Evolutionary conservation across 176 grass and related monocot species (phyloP).

Genomic region (Olyra latifolia): DNA sequence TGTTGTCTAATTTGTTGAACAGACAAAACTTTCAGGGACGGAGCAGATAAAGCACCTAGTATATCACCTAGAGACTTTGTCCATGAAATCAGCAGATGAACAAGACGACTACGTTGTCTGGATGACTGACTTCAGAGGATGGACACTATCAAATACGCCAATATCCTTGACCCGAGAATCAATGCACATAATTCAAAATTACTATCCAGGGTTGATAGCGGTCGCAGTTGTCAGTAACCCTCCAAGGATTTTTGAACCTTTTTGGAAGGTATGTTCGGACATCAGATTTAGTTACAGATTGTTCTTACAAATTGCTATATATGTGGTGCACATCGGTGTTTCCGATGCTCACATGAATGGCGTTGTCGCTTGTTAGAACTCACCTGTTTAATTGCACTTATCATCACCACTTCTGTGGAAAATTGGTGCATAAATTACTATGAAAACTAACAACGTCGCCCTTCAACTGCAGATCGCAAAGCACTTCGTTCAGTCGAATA

Average conservation of each 20-base stretch:
- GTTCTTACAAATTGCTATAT: too few relatives aligned
- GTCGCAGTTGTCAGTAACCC: conserved; percentile 38
- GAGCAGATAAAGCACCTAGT: conserved; percentile 44
- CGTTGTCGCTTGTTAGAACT: too few relatives aligned
- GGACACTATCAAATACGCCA: conserved; percentile 35
- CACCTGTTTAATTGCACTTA: too few relatives aligned
- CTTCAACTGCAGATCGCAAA: conserved; percentile 37
- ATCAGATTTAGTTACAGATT: too few relatives aligned
- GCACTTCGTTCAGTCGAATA: conserved; percentile 34
- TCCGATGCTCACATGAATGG: too few relatives aligned
- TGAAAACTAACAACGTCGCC: neutral
- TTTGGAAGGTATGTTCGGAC: conserved; percentile 45
- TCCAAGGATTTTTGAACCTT: conserved; percentile 47
- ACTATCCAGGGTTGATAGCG: conserved; percentile 47
- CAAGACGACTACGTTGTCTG: conserved; percentile 36
- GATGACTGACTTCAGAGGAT: conserved; percentile 45
- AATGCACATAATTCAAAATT: conserved; percentile 38
- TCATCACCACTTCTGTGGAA: too few relatives aligned
- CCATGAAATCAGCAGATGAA: neutral
- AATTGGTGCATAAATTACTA: neutral
- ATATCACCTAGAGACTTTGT: conserved; percentile 48
- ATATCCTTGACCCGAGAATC: conserved; percentile 28
- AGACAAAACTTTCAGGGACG: conserved; percentile 33
- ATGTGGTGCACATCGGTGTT: too few relatives aligned
- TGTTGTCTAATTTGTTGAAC: neutral